phyloP scores from a whole-genome alignment of 2,329 filamentous ascomycete species.

The Neofusicoccum kwambonambiense region DNA sequence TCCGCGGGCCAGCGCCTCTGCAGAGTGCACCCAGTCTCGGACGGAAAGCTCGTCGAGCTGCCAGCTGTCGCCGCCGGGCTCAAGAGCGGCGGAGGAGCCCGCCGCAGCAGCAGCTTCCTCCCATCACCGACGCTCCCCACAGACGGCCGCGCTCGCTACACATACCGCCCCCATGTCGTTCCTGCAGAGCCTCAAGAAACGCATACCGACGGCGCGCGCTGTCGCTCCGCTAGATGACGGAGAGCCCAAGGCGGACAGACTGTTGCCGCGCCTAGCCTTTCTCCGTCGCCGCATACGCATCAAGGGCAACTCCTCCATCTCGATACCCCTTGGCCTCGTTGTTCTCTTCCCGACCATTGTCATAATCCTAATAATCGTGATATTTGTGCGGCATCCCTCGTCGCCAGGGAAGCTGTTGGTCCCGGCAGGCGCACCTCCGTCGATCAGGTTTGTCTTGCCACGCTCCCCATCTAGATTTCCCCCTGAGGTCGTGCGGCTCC shows the following conservation, averaged over 20 bases:
- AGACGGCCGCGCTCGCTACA: slow-evolving; percentile 19
- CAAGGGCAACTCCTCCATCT: slow-evolving; percentile 87
- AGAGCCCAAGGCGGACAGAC: slow-evolving; percentile 42
- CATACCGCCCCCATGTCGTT: slow-evolving; percentile 39
- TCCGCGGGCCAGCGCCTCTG: background rate
- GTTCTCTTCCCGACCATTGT: slow-evolving; percentile 90
- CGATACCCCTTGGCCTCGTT: slow-evolving; percentile 87
- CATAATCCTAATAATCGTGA: slow-evolving; percentile 82
- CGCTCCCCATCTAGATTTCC: background rate
- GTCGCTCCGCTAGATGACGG: slow-evolving; percentile 44
- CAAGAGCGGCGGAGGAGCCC: slow-evolving; percentile 20
- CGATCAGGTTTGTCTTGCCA: slow-evolving; percentile 69
- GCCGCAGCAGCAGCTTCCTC: slow-evolving; percentile 2
- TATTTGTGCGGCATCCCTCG: slow-evolving; percentile 85
- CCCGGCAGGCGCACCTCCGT: slow-evolving; percentile 82
- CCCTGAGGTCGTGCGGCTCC: background rate
- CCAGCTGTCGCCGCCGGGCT: slow-evolving; percentile 18
- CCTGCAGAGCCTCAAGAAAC: slow-evolving; percentile 44
- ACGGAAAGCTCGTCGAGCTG: background rate
- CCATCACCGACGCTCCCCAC: background rate
- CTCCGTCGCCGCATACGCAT: slow-evolving; percentile 83
- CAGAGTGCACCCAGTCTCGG: background rate
- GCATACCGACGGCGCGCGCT: slow-evolving; percentile 44
- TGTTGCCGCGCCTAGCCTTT: slow-evolving; percentile 65
- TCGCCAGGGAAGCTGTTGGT: slow-evolving; percentile 80